Evolutionary conservation across 75 land plant genomes (phyloP).

Genomic region (Picea sitchensis): DNA sequence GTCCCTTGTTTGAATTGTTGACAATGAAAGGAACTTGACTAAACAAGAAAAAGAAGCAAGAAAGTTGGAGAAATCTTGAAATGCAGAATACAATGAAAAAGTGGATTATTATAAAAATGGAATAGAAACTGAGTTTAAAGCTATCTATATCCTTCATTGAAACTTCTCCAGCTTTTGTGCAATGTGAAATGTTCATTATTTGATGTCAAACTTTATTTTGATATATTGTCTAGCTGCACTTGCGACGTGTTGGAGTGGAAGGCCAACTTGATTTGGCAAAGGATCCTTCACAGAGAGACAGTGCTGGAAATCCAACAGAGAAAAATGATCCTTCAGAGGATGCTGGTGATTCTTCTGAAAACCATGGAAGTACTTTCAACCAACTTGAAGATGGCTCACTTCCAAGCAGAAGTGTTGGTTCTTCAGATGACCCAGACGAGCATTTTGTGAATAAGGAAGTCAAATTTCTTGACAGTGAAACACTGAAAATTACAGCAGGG

Average conservation of each 20-base stretch:
- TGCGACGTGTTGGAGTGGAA: conserved; percentile 86
- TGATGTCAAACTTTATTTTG: conserved; percentile 1
- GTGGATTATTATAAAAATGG: not conserved
- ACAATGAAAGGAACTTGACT: not conserved
- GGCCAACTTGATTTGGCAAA: conserved; percentile 39
- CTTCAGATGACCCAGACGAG: not conserved
- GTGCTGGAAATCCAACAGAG: conserved; percentile 2
- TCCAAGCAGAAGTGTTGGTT: conserved; percentile 2
- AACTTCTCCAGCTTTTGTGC: not conserved
- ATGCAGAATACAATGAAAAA: not conserved
- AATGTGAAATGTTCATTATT: not conserved
- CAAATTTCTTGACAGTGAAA: not conserved
- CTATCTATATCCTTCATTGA: not conserved
- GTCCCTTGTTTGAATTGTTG: not conserved
- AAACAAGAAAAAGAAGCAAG: not conserved
- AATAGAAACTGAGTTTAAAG: not conserved
- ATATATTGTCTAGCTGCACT: conserved; percentile 52
- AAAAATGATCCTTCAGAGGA: conserved; percentile 2
- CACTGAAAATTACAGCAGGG: not conserved
- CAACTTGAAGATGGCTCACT: conserved; percentile 9
- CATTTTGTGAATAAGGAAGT: not conserved
- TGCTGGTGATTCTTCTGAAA: not conserved
- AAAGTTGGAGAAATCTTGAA: not conserved
- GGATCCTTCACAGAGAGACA: conserved; percentile 28
- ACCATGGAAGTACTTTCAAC: not conserved